Percentiles rank a stretch among this genome's conserved stretches.
phyloP scores from a whole-genome alignment of 2,329 filamentous ascomycete species.

The Ceratocystis eucalypticola region DNA sequence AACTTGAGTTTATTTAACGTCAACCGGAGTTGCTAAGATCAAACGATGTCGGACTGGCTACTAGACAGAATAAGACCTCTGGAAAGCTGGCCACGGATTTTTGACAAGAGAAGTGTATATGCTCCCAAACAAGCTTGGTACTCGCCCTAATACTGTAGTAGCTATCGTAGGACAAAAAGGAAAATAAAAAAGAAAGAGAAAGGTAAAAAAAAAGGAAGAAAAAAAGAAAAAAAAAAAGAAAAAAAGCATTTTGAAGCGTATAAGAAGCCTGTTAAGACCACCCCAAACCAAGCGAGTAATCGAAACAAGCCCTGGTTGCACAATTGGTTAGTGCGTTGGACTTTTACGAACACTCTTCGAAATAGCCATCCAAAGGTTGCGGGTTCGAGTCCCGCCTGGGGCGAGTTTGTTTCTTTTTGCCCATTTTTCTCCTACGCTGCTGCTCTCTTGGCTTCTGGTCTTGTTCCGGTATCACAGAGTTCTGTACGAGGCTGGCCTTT shows the following conservation, averaged over 20 bases:
- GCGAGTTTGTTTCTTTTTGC: conserved; percentile 3
- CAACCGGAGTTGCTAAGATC: too few relatives aligned
- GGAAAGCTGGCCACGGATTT: too few relatives aligned
- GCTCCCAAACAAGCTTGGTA: too few relatives aligned
- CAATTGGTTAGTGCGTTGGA: conserved; percentile 22
- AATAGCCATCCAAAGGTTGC: conserved; percentile 20
- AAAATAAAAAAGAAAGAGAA: neutral
- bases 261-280: neutral
- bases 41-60: too few relatives aligned
- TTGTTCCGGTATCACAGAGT: neutral
- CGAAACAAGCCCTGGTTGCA: conserved; percentile 19
- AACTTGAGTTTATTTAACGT: too few relatives aligned
- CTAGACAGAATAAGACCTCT: too few relatives aligned
- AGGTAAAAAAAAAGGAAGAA: neutral
- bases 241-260: neutral
- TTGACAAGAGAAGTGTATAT: too few relatives aligned
- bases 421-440: neutral
- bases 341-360: conserved; percentile 17
- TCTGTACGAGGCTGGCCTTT: neutral
- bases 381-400: conserved; percentile 21
- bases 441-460: neutral
- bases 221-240: fast-evolving
- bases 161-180: too few relatives aligned
- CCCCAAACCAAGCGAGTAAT: neutral
- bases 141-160: too few relatives aligned